phyloP scores from a whole-genome alignment of 768 basidiomycete species.

The Artomyces pyxidatus region DNA sequence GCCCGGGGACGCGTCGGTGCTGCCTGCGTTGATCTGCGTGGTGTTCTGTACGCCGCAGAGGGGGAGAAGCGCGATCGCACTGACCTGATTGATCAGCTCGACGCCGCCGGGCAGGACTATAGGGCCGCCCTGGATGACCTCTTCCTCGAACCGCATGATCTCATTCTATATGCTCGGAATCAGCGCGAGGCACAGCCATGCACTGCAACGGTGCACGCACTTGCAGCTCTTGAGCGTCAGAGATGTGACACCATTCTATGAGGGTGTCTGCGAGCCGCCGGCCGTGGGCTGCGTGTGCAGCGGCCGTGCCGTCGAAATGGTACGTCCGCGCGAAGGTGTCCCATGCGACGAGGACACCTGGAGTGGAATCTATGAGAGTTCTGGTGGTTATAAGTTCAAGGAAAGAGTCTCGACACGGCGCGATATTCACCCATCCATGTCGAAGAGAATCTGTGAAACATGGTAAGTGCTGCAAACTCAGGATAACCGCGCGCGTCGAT shows the following conservation, averaged over 20 bases:
- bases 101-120: slow-evolving; percentile 60
- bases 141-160: slow-evolving; percentile 69
- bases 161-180: slow-evolving; percentile 37
- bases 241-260: slow-evolving; percentile 56
- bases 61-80: background rate
- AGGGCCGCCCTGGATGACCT: slow-evolving; percentile 59
- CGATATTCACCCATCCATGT: slow-evolving; percentile 54
- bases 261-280: slow-evolving; percentile 70
- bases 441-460: slow-evolving; percentile 49
- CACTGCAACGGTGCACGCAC: slow-evolving; percentile 31
- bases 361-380: slow-evolving; percentile 76
- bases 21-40: slow-evolving; percentile 16
- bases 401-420: background rate
- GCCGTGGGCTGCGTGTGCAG: slow-evolving; percentile 64
- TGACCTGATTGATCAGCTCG: slow-evolving; percentile 47
- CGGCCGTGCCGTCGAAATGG: slow-evolving; percentile 33
- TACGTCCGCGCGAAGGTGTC: slow-evolving; percentile 59
- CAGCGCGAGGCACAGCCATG: background rate
- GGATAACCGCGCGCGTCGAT: background rate
- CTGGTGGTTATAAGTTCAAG: slow-evolving; percentile 25
- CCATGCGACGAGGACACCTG: slow-evolving; percentile 78
- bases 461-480: background rate
- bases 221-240: slow-evolving; percentile 45
- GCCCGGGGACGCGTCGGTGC: slow-evolving; percentile 25
- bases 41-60: background rate